phyloP scores from a whole-genome alignment of 257 asterid species.

The Solanum gracilifrons region DNA sequence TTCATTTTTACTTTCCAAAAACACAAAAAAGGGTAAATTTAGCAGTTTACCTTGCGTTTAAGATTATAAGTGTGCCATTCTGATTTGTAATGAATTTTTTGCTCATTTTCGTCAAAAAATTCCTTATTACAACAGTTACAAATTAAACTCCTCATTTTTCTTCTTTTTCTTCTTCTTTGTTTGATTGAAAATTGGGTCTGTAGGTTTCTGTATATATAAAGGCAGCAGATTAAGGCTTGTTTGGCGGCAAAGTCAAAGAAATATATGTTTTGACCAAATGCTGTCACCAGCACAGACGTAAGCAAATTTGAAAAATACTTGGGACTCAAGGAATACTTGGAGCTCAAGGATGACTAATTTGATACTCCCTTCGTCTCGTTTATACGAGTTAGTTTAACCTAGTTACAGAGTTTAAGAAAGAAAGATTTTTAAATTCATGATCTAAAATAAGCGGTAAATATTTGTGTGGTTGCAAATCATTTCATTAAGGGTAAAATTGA shows the following conservation, averaged over 20 bases:
- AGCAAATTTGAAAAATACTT: neutral
- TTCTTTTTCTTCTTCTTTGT: neutral
- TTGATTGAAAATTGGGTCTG: neutral
- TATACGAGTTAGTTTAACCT: too few relatives aligned
- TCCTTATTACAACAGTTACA: conserved; percentile 84
- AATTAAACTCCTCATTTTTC: conserved; percentile 37
- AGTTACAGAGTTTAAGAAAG: neutral
- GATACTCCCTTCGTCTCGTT: neutral
- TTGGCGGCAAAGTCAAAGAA: neutral
- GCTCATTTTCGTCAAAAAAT: conserved; percentile 49
- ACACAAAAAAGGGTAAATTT: neutral
- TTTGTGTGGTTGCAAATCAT: too few relatives aligned
- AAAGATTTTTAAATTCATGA: too few relatives aligned
- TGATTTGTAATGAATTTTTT: conserved; percentile 79
- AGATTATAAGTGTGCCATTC: conserved; percentile 95
- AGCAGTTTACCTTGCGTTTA: neutral
- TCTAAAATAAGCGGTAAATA: fast-evolving
- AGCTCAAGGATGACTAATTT: neutral
- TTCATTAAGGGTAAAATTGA: neutral
- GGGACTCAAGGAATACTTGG: neutral
- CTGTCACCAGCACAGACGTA: neutral
- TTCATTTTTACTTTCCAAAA: neutral
- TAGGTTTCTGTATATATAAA: neutral
- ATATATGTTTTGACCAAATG: neutral
- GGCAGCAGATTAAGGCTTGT: neutral